Conservation (phyloP, 73 alveolate genomes). For the Tetrahymena malaccensis region DNA sequence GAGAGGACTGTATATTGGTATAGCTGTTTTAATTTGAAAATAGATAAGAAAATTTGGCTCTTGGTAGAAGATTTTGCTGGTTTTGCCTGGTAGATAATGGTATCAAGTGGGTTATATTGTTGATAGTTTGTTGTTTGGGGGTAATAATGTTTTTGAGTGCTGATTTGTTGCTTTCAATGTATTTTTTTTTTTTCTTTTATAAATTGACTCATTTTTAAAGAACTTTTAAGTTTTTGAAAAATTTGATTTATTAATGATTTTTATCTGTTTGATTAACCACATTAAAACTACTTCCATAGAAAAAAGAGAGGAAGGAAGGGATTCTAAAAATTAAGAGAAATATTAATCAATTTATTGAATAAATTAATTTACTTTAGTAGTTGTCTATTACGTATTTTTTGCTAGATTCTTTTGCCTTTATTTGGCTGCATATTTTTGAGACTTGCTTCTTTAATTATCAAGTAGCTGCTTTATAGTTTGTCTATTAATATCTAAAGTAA, state of each 20-base stretch:
- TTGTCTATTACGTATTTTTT: not conserved
- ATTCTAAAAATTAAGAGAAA: not conserved
- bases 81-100: not conserved
- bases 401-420: not conserved
- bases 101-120: not conserved
- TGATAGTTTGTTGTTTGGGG: not conserved
- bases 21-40: not conserved
- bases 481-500: not conserved
- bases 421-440: not conserved
- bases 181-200: not conserved
- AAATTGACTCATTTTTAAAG: not conserved
- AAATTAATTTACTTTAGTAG: not conserved
- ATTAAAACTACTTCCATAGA: not conserved
- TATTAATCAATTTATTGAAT: not conserved
- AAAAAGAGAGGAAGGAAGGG: not conserved
- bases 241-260: not conserved
- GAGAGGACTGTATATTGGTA: not conserved
- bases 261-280: not conserved
- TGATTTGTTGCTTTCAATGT: not conserved
- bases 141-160: not conserved
- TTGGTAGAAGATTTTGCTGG: not conserved
- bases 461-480: not conserved
- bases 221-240: not conserved
- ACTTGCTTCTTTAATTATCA: not conserved
- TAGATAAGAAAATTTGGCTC: not conserved